Conservation (phyloP, 148 eudicot species). For the Polygonum maritimum region DNA sequence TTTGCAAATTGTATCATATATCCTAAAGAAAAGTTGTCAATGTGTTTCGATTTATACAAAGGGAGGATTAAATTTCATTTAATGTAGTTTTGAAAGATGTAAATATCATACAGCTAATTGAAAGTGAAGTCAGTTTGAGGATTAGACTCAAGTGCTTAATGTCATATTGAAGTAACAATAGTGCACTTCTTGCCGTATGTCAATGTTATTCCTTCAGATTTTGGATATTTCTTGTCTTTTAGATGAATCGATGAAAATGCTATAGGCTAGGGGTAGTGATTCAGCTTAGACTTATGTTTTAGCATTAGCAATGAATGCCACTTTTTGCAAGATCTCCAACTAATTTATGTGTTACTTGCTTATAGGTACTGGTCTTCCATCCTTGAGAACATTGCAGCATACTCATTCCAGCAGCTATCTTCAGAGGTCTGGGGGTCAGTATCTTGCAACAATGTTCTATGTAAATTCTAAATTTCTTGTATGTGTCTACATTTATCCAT, state of each 20-base stretch:
- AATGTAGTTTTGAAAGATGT: neutral
- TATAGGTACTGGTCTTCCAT: conserved; percentile 8
- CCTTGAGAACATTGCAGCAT: conserved; percentile 1
- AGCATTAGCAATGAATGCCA: neutral
- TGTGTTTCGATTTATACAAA: neutral
- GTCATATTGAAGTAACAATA: neutral
- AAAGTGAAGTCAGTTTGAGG: neutral
- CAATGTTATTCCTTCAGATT: neutral
- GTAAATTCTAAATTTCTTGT: neutral
- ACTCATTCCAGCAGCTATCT: conserved; percentile 18
- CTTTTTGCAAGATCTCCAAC: neutral
- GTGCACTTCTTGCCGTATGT: neutral
- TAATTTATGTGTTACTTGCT: neutral
- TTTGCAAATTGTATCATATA: conserved; percentile 13
- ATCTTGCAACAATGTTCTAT: neutral
- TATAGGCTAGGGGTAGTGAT: neutral
- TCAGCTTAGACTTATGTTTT: neutral
- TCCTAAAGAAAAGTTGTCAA: neutral
- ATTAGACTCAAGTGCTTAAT: neutral
- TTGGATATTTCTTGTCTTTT: neutral
- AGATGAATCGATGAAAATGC: neutral
- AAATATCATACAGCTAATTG: neutral
- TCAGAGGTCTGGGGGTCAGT: conserved; percentile 32
- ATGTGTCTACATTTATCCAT: neutral
- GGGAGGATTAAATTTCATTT: neutral